A percentile compares a stretch with the other conserved stretches of the same genome.
Conservation (phyloP, 2,329 filamentous ascomycete species). For the Xylariaceae sp. region DNA sequence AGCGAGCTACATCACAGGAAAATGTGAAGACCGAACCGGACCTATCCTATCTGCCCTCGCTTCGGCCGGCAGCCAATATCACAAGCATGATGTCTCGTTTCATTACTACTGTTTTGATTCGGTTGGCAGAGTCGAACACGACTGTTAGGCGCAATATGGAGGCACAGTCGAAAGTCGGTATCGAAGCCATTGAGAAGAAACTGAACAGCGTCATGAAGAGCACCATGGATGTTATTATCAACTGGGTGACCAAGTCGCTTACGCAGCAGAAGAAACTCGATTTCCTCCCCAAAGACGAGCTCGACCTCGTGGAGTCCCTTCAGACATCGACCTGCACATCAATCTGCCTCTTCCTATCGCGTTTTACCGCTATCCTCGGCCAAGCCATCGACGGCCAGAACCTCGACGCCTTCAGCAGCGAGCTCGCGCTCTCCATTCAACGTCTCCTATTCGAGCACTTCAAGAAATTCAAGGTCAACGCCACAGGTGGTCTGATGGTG, state of each 20-base stretch:
- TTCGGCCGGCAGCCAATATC: slow-evolving; percentile 80
- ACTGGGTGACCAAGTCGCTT: slow-evolving; percentile 70
- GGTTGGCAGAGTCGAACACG: slow-evolving; percentile 81
- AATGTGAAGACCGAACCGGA: slow-evolving; percentile 79
- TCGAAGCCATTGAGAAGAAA: slow-evolving; percentile 78
- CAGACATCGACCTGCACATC: slow-evolving; percentile 81
- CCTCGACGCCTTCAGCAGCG: slow-evolving; percentile 72
- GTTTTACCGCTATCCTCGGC: slow-evolving; percentile 56
- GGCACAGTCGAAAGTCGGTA: slow-evolving; percentile 67
- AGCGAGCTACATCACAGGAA: slow-evolving; percentile 72
- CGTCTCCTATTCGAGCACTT: slow-evolving; percentile 83
- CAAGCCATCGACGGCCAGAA: slow-evolving; percentile 78
- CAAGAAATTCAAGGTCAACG: slow-evolving; percentile 88
- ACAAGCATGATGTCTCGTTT: slow-evolving; percentile 91
- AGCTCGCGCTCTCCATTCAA: slow-evolving; percentile 75
- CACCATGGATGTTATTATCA: slow-evolving; percentile 62
- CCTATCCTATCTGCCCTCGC: slow-evolving; percentile 70
- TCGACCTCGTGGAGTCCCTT: slow-evolving; percentile 62
- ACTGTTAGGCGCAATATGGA: slow-evolving; percentile 88
- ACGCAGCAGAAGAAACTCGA: slow-evolving; percentile 79
- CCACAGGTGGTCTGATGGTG: slow-evolving; percentile 89
- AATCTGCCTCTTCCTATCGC: slow-evolving; percentile 74
- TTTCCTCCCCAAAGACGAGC: slow-evolving; percentile 79
- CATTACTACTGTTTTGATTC: slow-evolving; percentile 83
- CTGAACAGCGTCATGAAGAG: slow-evolving; percentile 57